phyloP scores from a whole-genome alignment of 768 basidiomycete species.

The Strobilomyces dryophilus region DNA sequence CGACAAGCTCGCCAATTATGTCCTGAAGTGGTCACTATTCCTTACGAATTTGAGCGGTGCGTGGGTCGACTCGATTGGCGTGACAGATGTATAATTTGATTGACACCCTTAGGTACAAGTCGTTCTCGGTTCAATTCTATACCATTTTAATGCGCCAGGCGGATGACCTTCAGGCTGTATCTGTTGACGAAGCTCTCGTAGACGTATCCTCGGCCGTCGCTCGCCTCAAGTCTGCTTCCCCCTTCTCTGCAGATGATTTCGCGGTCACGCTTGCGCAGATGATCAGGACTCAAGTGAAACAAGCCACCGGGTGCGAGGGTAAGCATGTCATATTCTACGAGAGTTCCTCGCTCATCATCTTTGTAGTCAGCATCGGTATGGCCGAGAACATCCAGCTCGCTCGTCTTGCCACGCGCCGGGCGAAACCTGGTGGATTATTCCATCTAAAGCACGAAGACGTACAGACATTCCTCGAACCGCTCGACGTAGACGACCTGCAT shows the following conservation, averaged over 20 bases:
- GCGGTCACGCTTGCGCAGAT: slow-evolving; percentile 77
- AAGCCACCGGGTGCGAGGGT: slow-evolving; percentile 87
- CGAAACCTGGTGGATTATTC: slow-evolving; percentile 87
- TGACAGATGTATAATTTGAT: background rate
- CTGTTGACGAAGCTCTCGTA: slow-evolving; percentile 93
- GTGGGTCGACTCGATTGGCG: slow-evolving; percentile 11
- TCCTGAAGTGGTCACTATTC: slow-evolving; percentile 68
- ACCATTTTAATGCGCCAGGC: slow-evolving; percentile 87
- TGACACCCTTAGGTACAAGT: slow-evolving; percentile 62
- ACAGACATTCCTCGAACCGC: slow-evolving; percentile 52
- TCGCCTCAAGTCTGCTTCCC: slow-evolving; percentile 26
- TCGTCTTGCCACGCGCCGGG: slow-evolving; percentile 83
- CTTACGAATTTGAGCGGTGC: slow-evolving; percentile 90
- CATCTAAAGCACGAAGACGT: slow-evolving; percentile 61
- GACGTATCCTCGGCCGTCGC: slow-evolving; percentile 70
- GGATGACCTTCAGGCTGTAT: slow-evolving; percentile 91
- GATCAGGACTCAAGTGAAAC: slow-evolving; percentile 72
- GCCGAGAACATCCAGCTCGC: slow-evolving; percentile 90
- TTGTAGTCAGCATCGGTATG: slow-evolving; percentile 84
- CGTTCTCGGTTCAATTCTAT: slow-evolving; percentile 84
- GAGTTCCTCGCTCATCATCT: background rate
- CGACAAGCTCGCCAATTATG: slow-evolving; percentile 79
- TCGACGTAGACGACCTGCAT: slow-evolving; percentile 78
- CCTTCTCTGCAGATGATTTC: slow-evolving; percentile 41
- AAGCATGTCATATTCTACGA: background rate